phyloP scores from a whole-genome alignment of 257 asterid species.

The Salvia rosmarinus region DNA sequence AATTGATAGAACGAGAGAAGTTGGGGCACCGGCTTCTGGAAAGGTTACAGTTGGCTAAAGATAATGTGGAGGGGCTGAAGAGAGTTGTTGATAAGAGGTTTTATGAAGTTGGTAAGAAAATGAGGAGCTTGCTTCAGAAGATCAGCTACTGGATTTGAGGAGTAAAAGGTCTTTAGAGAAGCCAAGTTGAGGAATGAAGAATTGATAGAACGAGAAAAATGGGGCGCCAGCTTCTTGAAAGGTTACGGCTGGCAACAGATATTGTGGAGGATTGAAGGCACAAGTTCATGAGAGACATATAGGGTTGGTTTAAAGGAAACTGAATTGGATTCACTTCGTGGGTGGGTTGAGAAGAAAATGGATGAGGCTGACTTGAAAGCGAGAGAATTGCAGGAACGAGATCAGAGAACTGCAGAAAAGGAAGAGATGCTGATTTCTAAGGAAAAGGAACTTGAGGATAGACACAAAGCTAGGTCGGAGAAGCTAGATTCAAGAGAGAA shows the following conservation, averaged over 20 bases:
- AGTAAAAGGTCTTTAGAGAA: constrained; percentile 25
- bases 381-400: constrained; percentile 18
- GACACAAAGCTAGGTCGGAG: constrained; percentile 30
- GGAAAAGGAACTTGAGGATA: constrained; percentile 37
- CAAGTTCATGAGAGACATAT: constrained; percentile 21
- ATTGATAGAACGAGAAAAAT: constrained; percentile 28
- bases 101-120: constrained; percentile 20
- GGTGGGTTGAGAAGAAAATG: constrained; percentile 44
- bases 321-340: constrained; percentile 18
- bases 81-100: constrained; percentile 19
- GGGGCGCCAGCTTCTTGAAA: constrained; percentile 32
- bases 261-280: constrained; percentile 24
- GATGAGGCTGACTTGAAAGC: constrained; percentile 36
- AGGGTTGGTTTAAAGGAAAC: constrained; percentile 20
- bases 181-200: constrained; percentile 28
- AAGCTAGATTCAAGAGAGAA: constrained; percentile 46
- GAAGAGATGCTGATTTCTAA: constrained; percentile 11
- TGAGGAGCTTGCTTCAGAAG: constrained; percentile 22
- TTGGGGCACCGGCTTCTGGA: constrained; percentile 31
- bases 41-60: constrained; percentile 32
- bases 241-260: constrained; percentile 29
- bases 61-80: constrained; percentile 13
- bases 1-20: constrained; percentile 31
- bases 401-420: constrained; percentile 15
- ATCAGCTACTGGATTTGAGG: constrained; percentile 31